Evolutionary conservation across 768 basidiomycete species (phyloP), one percentile per base, ranked within the genome.

Genomic region (Hirschioporus abietinus): DNA sequence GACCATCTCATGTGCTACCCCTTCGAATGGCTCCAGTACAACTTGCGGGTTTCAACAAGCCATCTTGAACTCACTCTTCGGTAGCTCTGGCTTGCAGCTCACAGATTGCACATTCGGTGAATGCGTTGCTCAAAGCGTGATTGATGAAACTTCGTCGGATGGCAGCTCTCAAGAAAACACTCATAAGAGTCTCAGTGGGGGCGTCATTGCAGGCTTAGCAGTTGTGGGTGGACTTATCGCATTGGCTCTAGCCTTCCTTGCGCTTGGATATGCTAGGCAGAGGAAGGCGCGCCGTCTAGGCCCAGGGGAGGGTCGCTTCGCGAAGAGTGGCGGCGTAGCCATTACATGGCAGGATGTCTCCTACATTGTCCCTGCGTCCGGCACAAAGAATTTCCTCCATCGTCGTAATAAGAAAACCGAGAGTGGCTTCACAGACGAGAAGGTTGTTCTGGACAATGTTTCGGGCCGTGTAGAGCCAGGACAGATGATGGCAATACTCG

Each of bases 131-230:
- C 94, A 96, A 74, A 83, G 82, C 66, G 88, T 91, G 42, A 88
- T 97, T 65, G 89, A 95, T 72, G 6, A 59, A 57, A 20, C 35
- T 12, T 15, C 26, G 63, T 25, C 63, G 17, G 6, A 20, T 42
- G 79, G 77, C 8, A 78, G 76, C 63, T 76, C 80, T 1, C 70
- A 69, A n/a, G 68, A 66, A 9, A 42, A 63, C 25, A 34, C 64
- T 0, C 68, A 70, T 0, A 73, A 78, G 15, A 77, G 83, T 20
- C 84, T 97, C 9, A 83, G 86, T 65, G 84, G 88, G 0, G 95
- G 96, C 1, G 95, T 97, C 25, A 93, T 97, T 66, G 95, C 92
- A 36, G 96, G 96, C 15, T 77, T 98, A 30, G 93, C 90, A 0
- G 91, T 95, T 26, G 88, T 97, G 9, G 91, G 94, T 7, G 82